These are phyloP conservation scores for Alternaria postmessia DNA, from an alignment of 2,329 filamentous ascomycete genomes.

Conservation along the genomic window DNA sequence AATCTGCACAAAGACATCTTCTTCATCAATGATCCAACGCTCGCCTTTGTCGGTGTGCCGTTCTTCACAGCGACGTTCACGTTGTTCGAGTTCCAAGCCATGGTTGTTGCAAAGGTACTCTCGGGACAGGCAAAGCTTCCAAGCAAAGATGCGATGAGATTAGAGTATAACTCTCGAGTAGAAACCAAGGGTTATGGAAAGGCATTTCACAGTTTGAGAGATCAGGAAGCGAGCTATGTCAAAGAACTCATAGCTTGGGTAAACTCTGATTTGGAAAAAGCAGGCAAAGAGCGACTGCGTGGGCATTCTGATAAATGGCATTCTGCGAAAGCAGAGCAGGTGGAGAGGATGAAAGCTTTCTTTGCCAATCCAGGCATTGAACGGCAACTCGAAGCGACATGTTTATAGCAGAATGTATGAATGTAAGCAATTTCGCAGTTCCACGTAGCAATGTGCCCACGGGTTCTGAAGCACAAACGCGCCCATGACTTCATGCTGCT, in stretches of 20 bases:
- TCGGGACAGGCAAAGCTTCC: constrained; percentile 62
- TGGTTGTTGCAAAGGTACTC: constrained; percentile 66
- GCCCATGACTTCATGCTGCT: neutral
- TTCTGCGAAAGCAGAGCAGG: constrained; percentile 43
- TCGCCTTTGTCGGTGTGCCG: constrained; percentile 70
- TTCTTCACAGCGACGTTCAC: constrained; percentile 74
- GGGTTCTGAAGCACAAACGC: no score
- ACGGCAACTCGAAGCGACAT: constrained; percentile 17
- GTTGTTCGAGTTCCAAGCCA: constrained; percentile 74
- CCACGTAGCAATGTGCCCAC: neutral
- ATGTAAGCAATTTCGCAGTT: neutral
- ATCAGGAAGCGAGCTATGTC: constrained; percentile 52
- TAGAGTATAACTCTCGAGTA: constrained; percentile 51
- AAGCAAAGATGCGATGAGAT: constrained; percentile 51
- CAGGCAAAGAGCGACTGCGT: constrained; percentile 28
- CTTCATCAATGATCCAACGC: constrained; percentile 71
- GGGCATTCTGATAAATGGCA: constrained; percentile 51
- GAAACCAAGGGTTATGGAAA: constrained; percentile 53
- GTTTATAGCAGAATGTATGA: constrained; percentile 8
- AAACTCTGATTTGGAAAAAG: constrained; percentile 41
- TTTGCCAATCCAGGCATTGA: constrained; percentile 15
- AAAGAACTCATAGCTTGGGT: constrained; percentile 51
- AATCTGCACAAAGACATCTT: constrained; percentile 77
- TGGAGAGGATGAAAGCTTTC: constrained; percentile 45
- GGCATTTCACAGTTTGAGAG: constrained; percentile 56